These are phyloP conservation scores for Fragaria ananassa DNA, from an alignment of 306 rosid species.

Conservation along the genomic window DNA sequence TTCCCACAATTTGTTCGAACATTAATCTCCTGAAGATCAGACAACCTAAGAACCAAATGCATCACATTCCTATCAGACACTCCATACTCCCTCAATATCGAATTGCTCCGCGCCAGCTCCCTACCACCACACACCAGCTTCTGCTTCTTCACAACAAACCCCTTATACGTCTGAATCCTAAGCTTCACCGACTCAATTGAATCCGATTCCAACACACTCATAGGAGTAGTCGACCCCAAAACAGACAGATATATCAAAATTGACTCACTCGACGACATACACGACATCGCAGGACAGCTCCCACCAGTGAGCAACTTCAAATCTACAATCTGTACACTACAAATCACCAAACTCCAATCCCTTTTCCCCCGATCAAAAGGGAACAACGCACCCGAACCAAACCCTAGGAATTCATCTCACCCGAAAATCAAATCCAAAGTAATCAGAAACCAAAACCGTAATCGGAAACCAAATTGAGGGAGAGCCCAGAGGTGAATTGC, in stretches of 20 bases:
- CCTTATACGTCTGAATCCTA: constrained; percentile 61
- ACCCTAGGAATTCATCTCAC: constrained; percentile 44
- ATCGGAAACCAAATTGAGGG: not conserved
- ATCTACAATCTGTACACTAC: constrained; percentile 16
- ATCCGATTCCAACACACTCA: constrained; percentile 73
- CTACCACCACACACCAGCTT: constrained; percentile 91
- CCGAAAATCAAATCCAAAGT: not conserved
- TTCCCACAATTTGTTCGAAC: constrained; percentile 65
- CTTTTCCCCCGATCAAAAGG: constrained; percentile 5
- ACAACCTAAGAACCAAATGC: constrained; percentile 76
- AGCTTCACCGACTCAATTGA: constrained; percentile 82
- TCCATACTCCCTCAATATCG: constrained; percentile 77
- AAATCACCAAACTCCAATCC: not conserved
- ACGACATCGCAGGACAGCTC: constrained; percentile 29
- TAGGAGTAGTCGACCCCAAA: constrained; percentile 55
- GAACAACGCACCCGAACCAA: not conserved
- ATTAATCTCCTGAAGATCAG: constrained; percentile 77
- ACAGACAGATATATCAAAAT: constrained; percentile 56
- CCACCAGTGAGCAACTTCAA: constrained; percentile 28
- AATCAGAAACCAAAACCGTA: not conserved
- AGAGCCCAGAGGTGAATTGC: not conserved
- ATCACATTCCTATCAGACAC: constrained; percentile 74
- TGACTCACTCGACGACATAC: constrained; percentile 44
- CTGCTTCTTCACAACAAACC: constrained; percentile 75
- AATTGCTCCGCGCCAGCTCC: constrained; percentile 70